Evolutionary conservation across 805 yeast species (phyloP).

Genomic region (Saccharomycopsis sp.): DNA sequence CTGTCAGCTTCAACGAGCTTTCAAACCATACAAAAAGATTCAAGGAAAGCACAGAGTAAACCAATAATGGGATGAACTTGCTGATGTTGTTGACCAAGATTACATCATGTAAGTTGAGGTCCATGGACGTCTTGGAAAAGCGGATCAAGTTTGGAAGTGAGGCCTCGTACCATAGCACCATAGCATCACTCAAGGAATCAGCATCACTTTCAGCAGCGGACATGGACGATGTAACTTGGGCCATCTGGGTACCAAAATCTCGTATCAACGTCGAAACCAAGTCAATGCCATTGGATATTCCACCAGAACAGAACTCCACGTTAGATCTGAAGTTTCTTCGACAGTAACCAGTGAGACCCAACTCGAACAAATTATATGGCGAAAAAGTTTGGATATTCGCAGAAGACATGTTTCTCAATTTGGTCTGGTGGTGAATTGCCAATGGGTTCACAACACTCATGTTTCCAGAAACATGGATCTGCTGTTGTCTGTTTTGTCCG

Average conservation of each 20-base stretch:
- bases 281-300: constrained; percentile 28
- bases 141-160: constrained; percentile 4
- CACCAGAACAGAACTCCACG: constrained; percentile 21
- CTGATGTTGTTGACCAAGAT: constrained; percentile 1
- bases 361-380: constrained; percentile 25
- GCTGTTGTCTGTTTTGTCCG: too few species aligned
- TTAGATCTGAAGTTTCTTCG: constrained; percentile 17
- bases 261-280: constrained; percentile 28
- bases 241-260: constrained; percentile 32
- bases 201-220: too few species aligned
- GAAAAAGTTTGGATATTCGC: constrained; percentile 25
- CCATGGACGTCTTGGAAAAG: not conserved
- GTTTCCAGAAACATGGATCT: too few species aligned
- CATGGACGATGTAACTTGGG: constrained; percentile 26
- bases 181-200: constrained; percentile 19
- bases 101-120: not conserved
- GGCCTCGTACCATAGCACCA: constrained; percentile 23
- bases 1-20: too few species aligned
- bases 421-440: not conserved
- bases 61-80: not conserved
- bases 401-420: not conserved
- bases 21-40: not conserved
- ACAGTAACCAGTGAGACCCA: constrained; percentile 30
- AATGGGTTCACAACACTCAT: too few species aligned
- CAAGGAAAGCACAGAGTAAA: not conserved